These are phyloP conservation scores for Daldinia bambusicola DNA, from an alignment of 495 filamentous ascomycete species.

Conservation along the genomic window DNA sequence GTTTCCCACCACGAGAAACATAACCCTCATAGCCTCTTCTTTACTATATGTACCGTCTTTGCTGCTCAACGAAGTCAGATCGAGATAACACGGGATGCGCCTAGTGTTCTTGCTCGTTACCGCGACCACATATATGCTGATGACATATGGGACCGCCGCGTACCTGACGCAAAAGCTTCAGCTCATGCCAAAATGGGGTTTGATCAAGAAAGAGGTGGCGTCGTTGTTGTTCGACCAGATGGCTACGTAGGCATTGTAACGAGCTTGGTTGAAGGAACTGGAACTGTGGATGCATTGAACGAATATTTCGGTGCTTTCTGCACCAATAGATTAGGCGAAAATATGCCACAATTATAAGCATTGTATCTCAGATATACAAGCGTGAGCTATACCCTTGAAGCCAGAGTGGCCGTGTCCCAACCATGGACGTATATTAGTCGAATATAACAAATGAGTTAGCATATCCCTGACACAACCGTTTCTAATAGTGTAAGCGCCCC, in stretches of 20 bases:
- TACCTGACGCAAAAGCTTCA: conserved; percentile 72
- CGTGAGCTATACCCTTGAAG: no score
- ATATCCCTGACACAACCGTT: no score
- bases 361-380: neutral
- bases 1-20: conserved; percentile 82
- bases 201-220: conserved; percentile 74
- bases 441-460: no score
- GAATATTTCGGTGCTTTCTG: conserved; percentile 79
- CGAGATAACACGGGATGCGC: conserved; percentile 72
- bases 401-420: neutral
- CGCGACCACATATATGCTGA: conserved; percentile 87
- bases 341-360: conserved; percentile 47
- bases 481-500: no score
- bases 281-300: conserved; percentile 83
- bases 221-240: conserved; percentile 86
- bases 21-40: conserved; percentile 84
- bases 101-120: conserved; percentile 75
- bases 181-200: conserved; percentile 91
- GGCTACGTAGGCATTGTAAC: conserved; percentile 84
- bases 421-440: no score
- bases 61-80: conserved; percentile 69
- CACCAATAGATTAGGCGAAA: conserved; percentile 57
- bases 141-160: conserved; percentile 77
- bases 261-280: conserved; percentile 75
- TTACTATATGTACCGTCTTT: conserved; percentile 79